Evolutionary conservation across 2,329 filamentous ascomycete genomes (phyloP), one percentile per base, ranked within the genome.

Genomic region (Aureobasidium sp.): DNA sequence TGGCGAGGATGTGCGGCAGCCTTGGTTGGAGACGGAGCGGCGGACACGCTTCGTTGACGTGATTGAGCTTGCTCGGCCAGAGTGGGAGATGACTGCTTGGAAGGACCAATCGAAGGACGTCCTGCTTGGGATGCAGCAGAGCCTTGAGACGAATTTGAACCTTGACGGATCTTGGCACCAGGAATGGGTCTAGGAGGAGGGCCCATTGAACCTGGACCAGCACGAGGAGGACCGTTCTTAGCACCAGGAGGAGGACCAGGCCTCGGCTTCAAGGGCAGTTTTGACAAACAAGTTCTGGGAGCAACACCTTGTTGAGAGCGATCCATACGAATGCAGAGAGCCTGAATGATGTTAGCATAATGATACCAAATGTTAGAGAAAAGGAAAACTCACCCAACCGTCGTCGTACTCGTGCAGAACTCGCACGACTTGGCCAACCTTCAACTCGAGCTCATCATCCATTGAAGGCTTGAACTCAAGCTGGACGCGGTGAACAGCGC

Each of bases 321-420:
- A 75, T 97, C 92, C 69, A 97, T 86, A 66, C 88, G 88, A 68
- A 91, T 89, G 75, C 91, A 97, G 61, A 97, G 89, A 70, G 92
- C 90, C 90, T 92, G 66, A 4, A 22, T 4, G 24, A 50, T 63
- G 64, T 72, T 68, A 71, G 68, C 64, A 59, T 44, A 31, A 6
- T 45, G 12, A 50, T 31, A 11, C 7, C 14, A 31, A 5, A 17
- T 40, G 33, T 29, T 11, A 29, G 22, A 11, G 22, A 2, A 15
- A 33, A 40, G 47, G 44, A 19, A 17, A 35, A 82, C 89, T 82
- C 83, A 93, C 90, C 94, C 94, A 99, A 70, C 94, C 94, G 76
- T 99, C 94, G 72, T 99, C 94, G 70, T 97, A 99, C 76, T 96
- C 92, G 71, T 97, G 93, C 58, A 97, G 80, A 66, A 99, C 79